Conservation (phyloP, 805 yeast genomes). For the Saturnispora mendoncae region DNA sequence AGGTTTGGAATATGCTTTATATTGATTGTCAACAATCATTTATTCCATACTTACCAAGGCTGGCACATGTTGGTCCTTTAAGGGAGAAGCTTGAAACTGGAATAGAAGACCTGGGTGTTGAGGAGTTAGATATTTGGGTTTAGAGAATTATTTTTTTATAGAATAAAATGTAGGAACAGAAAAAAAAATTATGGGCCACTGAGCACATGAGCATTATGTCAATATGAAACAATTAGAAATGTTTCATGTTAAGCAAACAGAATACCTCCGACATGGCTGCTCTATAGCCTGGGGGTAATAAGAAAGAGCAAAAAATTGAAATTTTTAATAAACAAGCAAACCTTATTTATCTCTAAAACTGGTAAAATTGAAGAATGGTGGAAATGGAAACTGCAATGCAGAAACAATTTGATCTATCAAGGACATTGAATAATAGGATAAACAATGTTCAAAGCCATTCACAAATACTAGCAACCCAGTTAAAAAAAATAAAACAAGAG, state of each 20-base stretch:
- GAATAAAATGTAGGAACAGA: neutral
- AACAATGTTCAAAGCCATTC: conserved; percentile 23
- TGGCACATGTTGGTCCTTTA: conserved; percentile 28
- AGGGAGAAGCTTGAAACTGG: conserved; percentile 10
- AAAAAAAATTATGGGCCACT: too few species aligned
- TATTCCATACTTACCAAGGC: conserved; percentile 72
- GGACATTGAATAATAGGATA: conserved; percentile 17
- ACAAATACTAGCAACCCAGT: conserved; percentile 20
- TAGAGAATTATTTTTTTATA: conserved; percentile 4
- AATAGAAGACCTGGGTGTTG: conserved; percentile 22
- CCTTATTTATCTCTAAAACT: neutral
- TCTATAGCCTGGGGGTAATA: too few species aligned
- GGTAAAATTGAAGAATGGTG: conserved; percentile 1
- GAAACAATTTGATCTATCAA: conserved; percentile 21
- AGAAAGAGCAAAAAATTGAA: too few species aligned
- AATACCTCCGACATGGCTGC: too few species aligned
- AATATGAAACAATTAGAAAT: neutral
- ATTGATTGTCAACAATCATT: conserved; percentile 64
- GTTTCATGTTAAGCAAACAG: conserved; percentile 4
- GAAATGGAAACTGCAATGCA: conserved; percentile 14
- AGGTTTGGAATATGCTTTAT: conserved; percentile 65
- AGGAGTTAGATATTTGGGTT: conserved; percentile 27
- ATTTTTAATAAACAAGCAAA: too few species aligned
- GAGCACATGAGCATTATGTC: neutral
- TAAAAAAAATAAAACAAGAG: conserved; percentile 23